phyloP scores from a whole-genome alignment of 768 basidiomycete species.

The Neoboletus subvelutipes region DNA sequence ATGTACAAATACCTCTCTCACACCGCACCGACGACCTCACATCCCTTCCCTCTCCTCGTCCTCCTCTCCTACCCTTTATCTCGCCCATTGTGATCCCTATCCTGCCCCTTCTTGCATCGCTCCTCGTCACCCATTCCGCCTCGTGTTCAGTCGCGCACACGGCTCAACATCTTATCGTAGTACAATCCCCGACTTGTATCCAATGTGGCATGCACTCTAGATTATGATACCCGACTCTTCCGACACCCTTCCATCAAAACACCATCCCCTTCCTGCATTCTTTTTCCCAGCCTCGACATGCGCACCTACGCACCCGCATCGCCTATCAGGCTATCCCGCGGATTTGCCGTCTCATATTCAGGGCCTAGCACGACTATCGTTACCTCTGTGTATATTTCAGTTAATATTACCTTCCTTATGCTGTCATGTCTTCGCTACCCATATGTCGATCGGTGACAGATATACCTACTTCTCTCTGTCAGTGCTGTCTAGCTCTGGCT shows the following conservation, averaged over 20 bases:
- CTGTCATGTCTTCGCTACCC: neutral
- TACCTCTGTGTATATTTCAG: neutral
- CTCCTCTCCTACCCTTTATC: neutral
- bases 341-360: neutral
- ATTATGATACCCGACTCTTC: slow-evolving; percentile 4
- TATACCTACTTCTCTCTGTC: neutral
- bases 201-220: slow-evolving; percentile 1
- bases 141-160: neutral
- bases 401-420: neutral
- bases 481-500: neutral
- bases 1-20: slow-evolving; percentile 27
- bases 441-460: neutral
- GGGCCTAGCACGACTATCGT: neutral
- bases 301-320: neutral
- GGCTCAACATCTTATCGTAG: slow-evolving; percentile 5
- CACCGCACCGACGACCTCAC: neutral
- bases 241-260: slow-evolving; percentile 9
- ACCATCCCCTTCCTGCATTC: slow-evolving; percentile 2
- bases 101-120: neutral
- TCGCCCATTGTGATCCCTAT: neutral
- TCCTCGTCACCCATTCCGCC: neutral
- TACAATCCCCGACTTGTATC: slow-evolving; percentile 3
- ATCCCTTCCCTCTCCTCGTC: neutral
- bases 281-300: slow-evolving; percentile 9
- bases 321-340: neutral